phyloP scores from a whole-genome alignment of 176 grass and related monocot species.

The Cenchrus purpureus region DNA sequence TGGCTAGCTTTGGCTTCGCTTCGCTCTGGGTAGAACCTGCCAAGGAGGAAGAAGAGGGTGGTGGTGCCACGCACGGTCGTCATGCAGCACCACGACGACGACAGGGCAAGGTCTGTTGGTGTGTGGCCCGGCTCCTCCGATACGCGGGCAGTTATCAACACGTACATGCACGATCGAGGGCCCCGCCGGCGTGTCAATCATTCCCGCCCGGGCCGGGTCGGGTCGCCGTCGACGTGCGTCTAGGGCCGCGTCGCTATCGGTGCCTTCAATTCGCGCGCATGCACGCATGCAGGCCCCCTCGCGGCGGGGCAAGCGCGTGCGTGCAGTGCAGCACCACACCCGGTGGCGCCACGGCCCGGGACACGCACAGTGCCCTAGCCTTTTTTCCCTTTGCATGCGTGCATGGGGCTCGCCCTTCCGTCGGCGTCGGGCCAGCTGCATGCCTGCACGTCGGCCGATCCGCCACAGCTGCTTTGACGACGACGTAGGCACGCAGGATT shows the following conservation, averaged over 20 bases:
- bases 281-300: background rate
- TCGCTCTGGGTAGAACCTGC: no score
- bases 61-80: no score
- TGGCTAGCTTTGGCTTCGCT: no score
- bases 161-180: no score
- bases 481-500: background rate
- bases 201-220: background rate
- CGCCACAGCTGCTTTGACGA: background rate
- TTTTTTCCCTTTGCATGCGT: background rate
- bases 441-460: background rate
- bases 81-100: no score
- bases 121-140: no score
- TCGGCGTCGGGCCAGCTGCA: background rate
- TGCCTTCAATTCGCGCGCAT: constrained; percentile 6
- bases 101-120: no score
- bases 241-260: background rate
- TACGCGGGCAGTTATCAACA: no score
- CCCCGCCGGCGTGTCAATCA: background rate
- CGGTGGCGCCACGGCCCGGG: background rate
- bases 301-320: constrained; percentile 9
- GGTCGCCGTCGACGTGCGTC: background rate
- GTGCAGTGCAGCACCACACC: background rate
- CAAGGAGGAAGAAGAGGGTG: no score
- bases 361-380: background rate
- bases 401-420: background rate